phyloP scores from a whole-genome alignment of 2,329 filamentous ascomycete genomes.

The Xylaria sp. region DNA sequence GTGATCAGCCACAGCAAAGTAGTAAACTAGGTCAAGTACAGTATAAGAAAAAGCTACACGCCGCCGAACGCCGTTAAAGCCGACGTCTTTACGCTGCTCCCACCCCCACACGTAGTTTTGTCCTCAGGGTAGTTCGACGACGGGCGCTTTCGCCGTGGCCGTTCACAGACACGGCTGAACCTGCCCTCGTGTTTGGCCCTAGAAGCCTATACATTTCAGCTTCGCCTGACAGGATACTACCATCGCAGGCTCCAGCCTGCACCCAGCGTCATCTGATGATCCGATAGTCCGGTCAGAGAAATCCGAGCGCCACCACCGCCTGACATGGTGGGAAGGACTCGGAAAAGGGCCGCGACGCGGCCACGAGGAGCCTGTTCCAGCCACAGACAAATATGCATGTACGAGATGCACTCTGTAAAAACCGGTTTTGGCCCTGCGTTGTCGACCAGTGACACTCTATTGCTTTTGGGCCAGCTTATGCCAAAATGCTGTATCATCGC shows the following conservation, averaged over 20 bases:
- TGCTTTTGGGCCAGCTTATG: conserved; percentile 17
- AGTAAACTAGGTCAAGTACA: background rate
- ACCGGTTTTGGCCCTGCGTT: conserved; percentile 28
- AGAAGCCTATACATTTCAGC: conserved; percentile 29
- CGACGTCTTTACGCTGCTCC: background rate
- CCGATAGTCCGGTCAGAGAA: conserved; percentile 28
- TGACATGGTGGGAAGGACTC: conserved; percentile 17
- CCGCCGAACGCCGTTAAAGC: background rate
- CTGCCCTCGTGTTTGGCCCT: background rate
- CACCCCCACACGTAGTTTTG: background rate
- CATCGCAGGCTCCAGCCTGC: conserved; percentile 16
- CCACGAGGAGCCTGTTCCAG: conserved; percentile 34
- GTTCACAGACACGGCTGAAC: conserved; percentile 4
- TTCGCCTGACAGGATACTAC: conserved; percentile 18
- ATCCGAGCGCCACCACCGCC: conserved; percentile 22
- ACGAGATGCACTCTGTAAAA: conserved; percentile 34
- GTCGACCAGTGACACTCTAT: conserved; percentile 16
- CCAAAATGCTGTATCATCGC: conserved; percentile 15
- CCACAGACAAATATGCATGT: conserved; percentile 29
- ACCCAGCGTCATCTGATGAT: conserved; percentile 30
- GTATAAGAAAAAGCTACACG: background rate
- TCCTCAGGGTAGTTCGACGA: conserved; percentile 6
- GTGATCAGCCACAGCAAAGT: background rate
- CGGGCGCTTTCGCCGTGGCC: conserved; percentile 11
- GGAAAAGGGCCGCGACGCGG: conserved; percentile 22